phyloP scores from a whole-genome alignment of 2,329 filamentous ascomycete genomes.

The Lecanosticta acicola region DNA sequence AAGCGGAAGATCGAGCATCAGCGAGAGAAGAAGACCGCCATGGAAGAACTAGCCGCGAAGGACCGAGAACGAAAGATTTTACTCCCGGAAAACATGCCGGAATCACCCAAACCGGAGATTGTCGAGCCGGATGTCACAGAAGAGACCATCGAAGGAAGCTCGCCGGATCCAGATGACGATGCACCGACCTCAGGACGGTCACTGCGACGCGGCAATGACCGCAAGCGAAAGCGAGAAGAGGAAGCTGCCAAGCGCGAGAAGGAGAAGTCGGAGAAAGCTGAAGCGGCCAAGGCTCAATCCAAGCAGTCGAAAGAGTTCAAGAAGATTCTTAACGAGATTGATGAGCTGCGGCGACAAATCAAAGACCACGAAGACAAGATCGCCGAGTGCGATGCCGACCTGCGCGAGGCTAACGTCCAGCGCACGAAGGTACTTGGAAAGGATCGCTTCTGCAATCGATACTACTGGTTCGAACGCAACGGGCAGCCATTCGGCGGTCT shows the following conservation, averaged over 20 bases:
- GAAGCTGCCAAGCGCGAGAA: constrained; percentile 63
- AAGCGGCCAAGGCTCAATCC: constrained; percentile 58
- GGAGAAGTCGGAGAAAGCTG: constrained; percentile 55
- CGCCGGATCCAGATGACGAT: constrained; percentile 61
- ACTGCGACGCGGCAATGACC: constrained; percentile 54
- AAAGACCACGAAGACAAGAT: constrained; percentile 81
- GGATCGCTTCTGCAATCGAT: constrained; percentile 96
- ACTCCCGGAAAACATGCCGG: constrained; percentile 65
- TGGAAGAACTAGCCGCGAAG: constrained; percentile 51
- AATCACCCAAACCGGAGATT: constrained; percentile 47
- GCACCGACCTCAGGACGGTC: constrained; percentile 55
- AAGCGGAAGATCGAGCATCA: constrained; percentile 96
- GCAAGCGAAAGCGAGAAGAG: constrained; percentile 47
- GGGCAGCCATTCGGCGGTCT: constrained; percentile 93
- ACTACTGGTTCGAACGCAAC: constrained; percentile 99
- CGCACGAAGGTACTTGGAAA: constrained; percentile 84
- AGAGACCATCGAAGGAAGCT: constrained; percentile 45
- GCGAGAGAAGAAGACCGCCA: constrained; percentile 57
- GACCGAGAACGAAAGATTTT: constrained; percentile 52
- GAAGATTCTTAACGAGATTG: constrained; percentile 80
- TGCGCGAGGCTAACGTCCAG: constrained; percentile 89
- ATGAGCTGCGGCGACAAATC: constrained; percentile 76
- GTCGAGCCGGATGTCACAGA: constrained; percentile 36
- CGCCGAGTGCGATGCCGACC: constrained; percentile 76
- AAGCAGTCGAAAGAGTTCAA: constrained; percentile 80